Conservation (phyloP, 2,329 filamentous ascomycete genomes). For the Neopestalotiopsis sp. region DNA sequence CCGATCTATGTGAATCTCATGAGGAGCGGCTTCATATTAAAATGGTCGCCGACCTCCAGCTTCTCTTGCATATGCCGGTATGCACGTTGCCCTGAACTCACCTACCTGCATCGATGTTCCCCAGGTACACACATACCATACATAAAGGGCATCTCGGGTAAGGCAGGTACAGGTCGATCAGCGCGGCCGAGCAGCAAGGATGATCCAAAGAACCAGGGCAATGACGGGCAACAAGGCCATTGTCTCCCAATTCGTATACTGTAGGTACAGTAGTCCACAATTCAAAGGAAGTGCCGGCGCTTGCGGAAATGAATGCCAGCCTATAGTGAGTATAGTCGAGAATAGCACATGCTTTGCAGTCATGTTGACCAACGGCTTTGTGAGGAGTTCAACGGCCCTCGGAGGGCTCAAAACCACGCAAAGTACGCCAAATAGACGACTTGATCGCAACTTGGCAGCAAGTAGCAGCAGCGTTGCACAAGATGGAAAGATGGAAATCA, state of each 20-base stretch:
- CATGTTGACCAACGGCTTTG: background rate
- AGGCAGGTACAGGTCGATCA: slow-evolving; percentile 9
- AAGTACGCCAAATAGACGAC: background rate
- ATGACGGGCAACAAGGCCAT: background rate
- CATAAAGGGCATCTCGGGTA: slow-evolving; percentile 4
- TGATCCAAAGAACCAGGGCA: background rate
- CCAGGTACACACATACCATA: slow-evolving; percentile 6
- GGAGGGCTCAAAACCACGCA: no score
- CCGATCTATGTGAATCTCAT: background rate
- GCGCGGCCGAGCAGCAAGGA: slow-evolving; percentile 1
- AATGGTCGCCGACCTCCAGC: slow-evolving; percentile 11
- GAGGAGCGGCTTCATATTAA: background rate
- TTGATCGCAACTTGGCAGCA: background rate
- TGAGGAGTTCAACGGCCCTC: background rate
- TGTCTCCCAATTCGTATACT: background rate
- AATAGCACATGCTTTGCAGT: background rate
- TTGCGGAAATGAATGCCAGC: background rate
- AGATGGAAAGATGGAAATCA: slow-evolving; percentile 3
- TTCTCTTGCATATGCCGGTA: slow-evolving; percentile 6
- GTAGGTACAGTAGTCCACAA: no score
- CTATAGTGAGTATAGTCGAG: no score
- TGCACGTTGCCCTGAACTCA: background rate
- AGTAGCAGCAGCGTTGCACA: background rate
- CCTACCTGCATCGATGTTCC: background rate
- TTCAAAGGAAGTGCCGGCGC: background rate